Evolutionary conservation across 163 green algal genomes (phyloP).

Genomic region (Chlamydomonas reinhardtii): DNA sequence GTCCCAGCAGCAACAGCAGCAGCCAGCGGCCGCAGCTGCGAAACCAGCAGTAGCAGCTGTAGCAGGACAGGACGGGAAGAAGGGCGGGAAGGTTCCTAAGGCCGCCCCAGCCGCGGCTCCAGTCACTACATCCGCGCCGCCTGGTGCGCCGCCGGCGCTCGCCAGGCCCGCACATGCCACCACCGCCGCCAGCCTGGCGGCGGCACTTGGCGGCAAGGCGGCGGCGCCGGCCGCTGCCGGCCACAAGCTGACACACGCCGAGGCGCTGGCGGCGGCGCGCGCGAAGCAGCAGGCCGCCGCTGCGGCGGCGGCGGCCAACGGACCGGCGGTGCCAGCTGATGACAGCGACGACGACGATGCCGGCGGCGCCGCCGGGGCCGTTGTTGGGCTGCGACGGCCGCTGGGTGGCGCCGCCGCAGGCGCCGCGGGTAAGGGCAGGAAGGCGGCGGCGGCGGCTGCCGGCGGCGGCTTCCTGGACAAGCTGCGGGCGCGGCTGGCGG

Average conservation of each 20-base stretch:
- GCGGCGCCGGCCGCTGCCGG: background rate
- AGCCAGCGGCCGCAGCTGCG: too few species aligned
- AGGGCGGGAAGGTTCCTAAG: too few species aligned
- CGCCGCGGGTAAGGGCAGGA: background rate
- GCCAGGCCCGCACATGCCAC: background rate
- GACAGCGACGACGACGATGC: background rate
- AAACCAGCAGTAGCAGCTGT: too few species aligned
- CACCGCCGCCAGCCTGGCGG: background rate
- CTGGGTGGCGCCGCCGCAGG: background rate
- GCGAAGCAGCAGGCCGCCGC: background rate
- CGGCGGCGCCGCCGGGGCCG: background rate
- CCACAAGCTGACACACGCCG: conserved; percentile 39
- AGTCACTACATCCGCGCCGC: too few species aligned
- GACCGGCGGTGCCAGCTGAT: background rate
- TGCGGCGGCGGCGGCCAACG: background rate
- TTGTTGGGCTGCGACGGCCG: background rate
- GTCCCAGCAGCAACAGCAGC: too few species aligned
- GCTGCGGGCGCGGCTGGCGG: conserved; percentile 80
- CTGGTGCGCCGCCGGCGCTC: too few species aligned
- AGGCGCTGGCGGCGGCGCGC: background rate
- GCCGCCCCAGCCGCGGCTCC: too few species aligned
- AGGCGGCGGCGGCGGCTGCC: background rate
- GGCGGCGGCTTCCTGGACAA: conserved; percentile 72
- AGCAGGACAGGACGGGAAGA: too few species aligned
- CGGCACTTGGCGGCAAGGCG: conserved; percentile 4